Evolutionary conservation across 169 alveolate genomes (phyloP).

Genomic region (Fabrea salina): DNA sequence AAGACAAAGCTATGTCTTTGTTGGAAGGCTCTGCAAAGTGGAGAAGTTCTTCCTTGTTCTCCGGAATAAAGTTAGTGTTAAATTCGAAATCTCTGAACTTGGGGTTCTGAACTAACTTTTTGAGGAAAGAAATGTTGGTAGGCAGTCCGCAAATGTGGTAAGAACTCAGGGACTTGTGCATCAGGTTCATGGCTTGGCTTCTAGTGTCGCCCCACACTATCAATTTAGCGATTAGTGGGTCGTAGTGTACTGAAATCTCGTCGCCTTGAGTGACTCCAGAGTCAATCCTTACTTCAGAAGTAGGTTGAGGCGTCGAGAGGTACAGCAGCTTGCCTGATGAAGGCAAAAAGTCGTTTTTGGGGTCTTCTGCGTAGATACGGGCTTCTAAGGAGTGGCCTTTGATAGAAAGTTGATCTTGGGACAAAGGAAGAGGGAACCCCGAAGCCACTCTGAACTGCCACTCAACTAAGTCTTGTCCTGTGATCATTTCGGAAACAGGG

Average conservation of each 20-base stretch:
- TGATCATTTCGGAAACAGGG: conserved; percentile 82
- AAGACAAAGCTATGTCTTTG: conserved; percentile 12
- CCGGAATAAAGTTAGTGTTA: conserved; percentile 65
- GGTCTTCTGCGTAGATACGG: conserved; percentile 77
- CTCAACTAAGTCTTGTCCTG: conserved; percentile 83
- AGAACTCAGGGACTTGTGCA: conserved; percentile 45
- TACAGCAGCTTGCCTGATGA: conserved; percentile 57
- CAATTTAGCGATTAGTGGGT: conserved; percentile 78
- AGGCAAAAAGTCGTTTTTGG: conserved; percentile 69
- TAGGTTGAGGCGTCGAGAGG: conserved; percentile 54
- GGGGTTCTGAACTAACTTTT: conserved; percentile 42
- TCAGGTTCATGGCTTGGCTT: conserved; percentile 48
- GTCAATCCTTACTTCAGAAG: conserved; percentile 60
- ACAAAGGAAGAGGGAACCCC: conserved; percentile 62
- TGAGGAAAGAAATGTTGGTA: conserved; percentile 66
- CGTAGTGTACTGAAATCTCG: conserved; percentile 68
- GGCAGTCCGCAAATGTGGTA: conserved; percentile 70
- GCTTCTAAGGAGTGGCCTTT: conserved; percentile 78
- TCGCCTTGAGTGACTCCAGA: conserved; percentile 77
- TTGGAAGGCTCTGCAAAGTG: not conserved
- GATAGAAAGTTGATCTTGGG: conserved; percentile 50
- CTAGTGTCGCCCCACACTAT: conserved; percentile 70
- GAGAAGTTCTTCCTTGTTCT: conserved; percentile 33
- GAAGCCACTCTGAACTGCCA: conserved; percentile 78
- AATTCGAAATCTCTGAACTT: conserved; percentile 48